Evolutionary conservation across 441 rosid genomes (phyloP).

Genomic region (Adansonia gregorii): DNA sequence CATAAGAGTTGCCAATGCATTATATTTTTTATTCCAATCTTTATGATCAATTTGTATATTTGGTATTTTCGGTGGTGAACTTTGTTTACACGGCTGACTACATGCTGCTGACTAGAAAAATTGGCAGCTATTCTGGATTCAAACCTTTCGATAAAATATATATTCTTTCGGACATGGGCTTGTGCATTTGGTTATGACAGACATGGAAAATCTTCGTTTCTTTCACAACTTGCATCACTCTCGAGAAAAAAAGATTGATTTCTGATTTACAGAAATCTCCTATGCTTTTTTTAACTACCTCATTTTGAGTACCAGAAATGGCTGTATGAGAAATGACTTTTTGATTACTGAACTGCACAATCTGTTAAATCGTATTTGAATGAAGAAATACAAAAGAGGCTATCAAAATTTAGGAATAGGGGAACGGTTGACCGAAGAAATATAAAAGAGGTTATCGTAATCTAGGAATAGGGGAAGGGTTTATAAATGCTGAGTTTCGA

Average conservation of each 20-base stretch:
- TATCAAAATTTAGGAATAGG: too few relatives aligned
- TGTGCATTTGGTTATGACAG: neutral
- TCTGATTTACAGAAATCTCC: constrained; percentile 5
- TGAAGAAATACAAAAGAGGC: too few relatives aligned
- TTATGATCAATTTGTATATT: constrained; percentile 1
- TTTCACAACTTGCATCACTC: neutral
- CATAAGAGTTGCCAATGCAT: constrained; percentile 33
- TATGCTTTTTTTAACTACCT: neutral
- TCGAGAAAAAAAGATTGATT: neutral
- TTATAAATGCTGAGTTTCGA: too few relatives aligned
- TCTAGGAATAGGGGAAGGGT: too few relatives aligned
- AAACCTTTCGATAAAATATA: neutral
- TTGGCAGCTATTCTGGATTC: neutral
- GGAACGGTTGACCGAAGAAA: too few relatives aligned
- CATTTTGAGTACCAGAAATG: too few relatives aligned
- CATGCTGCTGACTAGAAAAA: neutral
- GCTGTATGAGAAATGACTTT: too few relatives aligned
- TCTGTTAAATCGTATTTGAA: too few relatives aligned
- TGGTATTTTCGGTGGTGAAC: neutral
- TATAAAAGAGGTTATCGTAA: too few relatives aligned
- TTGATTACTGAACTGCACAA: too few relatives aligned
- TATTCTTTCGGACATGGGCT: neutral
- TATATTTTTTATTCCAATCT: constrained; percentile 14
- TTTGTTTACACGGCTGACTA: neutral
- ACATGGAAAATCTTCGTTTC: neutral